phyloP scores from a whole-genome alignment of 345 rosid genomes.

The Limnanthes douglasii region DNA sequence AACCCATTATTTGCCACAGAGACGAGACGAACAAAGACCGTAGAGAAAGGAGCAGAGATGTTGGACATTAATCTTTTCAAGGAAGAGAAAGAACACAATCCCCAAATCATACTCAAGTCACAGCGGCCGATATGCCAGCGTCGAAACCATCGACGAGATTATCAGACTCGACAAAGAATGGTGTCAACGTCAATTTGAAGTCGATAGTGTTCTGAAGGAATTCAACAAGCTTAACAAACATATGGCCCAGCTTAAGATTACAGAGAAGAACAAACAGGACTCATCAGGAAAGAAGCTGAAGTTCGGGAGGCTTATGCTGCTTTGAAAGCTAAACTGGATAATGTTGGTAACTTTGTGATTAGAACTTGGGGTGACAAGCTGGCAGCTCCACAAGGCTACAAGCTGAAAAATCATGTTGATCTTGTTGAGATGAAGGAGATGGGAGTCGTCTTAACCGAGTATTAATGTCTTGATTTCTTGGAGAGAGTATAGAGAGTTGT shows the following conservation, averaged over 20 bases:
- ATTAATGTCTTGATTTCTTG: conserved; percentile 64
- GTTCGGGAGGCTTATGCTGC: conserved; percentile 43
- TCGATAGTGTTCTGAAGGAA: conserved; percentile 47
- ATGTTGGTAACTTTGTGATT: conserved; percentile 53
- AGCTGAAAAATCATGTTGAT: conserved; percentile 75
- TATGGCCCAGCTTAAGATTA: conserved; percentile 56
- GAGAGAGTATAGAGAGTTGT: too few species aligned
- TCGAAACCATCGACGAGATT: conserved; percentile 54
- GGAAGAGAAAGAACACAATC: conserved; percentile 58
- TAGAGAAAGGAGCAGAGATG: conserved; percentile 16
- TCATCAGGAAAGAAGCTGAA: conserved; percentile 46
- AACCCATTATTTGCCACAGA: too few species aligned
- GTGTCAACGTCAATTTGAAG: conserved; percentile 75
- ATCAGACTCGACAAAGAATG: conserved; percentile 58
- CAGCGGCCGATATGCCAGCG: conserved; percentile 60
- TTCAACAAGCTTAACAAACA: conserved; percentile 56
- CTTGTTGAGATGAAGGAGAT: conserved; percentile 87
- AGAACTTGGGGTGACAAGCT: conserved; percentile 54
- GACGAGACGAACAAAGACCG: too few species aligned
- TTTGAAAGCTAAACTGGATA: conserved; percentile 40
- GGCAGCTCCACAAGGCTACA: conserved; percentile 19
- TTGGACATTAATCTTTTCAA: conserved; percentile 73
- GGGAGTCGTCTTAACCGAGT: conserved; percentile 90
- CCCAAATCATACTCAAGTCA: conserved; percentile 61
- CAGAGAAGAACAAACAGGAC: conserved; percentile 36